Evolutionary conservation across 1,284 basidiomycete genomes (phyloP).

Genomic region (Ganoderma sinense): DNA sequence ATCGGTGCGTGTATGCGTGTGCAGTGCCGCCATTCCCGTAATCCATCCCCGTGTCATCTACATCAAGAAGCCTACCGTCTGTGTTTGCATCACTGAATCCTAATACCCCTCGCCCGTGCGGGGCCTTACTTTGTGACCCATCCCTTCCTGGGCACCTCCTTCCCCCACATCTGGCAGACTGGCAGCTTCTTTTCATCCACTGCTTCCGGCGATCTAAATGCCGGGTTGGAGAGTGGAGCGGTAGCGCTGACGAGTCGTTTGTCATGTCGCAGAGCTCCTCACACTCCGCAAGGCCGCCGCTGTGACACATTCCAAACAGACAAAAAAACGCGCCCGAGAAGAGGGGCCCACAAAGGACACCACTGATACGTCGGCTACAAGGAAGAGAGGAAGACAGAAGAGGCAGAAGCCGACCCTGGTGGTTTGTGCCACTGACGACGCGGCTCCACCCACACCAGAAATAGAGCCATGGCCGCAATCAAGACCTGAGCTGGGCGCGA

Average conservation of each 20-base stretch:
- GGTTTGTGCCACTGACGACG: slow-evolving; percentile 5
- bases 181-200: neutral
- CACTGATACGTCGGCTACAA: slow-evolving; percentile 11
- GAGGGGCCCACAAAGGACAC: neutral
- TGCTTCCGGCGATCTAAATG: neutral
- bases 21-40: neutral
- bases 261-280: slow-evolving; percentile 23
- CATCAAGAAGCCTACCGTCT: slow-evolving; percentile 7
- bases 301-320: slow-evolving; percentile 1
- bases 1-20: slow-evolving; percentile 51
- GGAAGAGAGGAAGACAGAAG: slow-evolving; percentile 20
- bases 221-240: neutral
- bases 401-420: neutral
- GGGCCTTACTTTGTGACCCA: slow-evolving; percentile 17
- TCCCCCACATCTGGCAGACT: neutral
- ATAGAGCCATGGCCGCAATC: slow-evolving; percentile 8
- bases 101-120: slow-evolving; percentile 1
- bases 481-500: neutral
- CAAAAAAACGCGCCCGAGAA: slow-evolving; percentile 9
- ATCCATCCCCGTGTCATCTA: slow-evolving; percentile 4
- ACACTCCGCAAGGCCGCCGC: slow-evolving; percentile 26
- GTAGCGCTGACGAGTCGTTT: slow-evolving; percentile 5
- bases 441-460: neutral
- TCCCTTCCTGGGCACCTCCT: neutral
- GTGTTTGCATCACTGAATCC: slow-evolving; percentile 1